These are phyloP conservation scores for Aspergillus hancockii DNA, from an alignment of 495 filamentous ascomycete genomes.

Conservation along the genomic window DNA sequence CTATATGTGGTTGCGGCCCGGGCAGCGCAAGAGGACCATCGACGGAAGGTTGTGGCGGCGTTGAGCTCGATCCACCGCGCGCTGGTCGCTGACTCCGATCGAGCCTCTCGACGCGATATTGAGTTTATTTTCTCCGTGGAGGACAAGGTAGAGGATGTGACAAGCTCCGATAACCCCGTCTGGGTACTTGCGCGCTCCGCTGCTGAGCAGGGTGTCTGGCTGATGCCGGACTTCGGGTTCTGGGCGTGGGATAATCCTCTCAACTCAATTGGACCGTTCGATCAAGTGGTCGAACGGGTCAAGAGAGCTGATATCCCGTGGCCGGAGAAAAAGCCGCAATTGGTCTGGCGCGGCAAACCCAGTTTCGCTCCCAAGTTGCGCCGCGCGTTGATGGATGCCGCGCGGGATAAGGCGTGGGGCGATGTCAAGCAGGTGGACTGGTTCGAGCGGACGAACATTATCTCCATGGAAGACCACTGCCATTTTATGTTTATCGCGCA, in stretches of 20 bases:
- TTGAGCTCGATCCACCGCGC: conserved; percentile 49
- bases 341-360: conserved; percentile 68
- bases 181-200: conserved; percentile 53
- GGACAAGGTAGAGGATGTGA: conserved; percentile 49
- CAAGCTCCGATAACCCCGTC: conserved; percentile 45
- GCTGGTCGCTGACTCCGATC: conserved; percentile 42
- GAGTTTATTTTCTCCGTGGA: conserved; percentile 60
- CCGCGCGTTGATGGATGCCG: conserved; percentile 48
- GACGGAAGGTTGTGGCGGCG: conserved; percentile 45
- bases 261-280: conserved; percentile 57
- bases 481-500: conserved; percentile 59
- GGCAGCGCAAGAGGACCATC: conserved; percentile 41
- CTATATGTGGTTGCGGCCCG: conserved; percentile 40
- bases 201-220: conserved; percentile 53
- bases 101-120: conserved; percentile 56
- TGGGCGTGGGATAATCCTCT: conserved; percentile 69
- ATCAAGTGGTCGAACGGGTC: conserved; percentile 55
- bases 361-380: conserved; percentile 48
- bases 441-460: conserved; percentile 39
- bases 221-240: conserved; percentile 79
- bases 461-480: conserved; percentile 57
- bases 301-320: conserved; percentile 35
- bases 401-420: conserved; percentile 53
- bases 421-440: conserved; percentile 55
- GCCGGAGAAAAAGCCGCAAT: conserved; percentile 55